These are phyloP conservation scores for Podaxis sp. DNA, from an alignment of 768 basidiomycete genomes.

Conservation along the genomic window DNA sequence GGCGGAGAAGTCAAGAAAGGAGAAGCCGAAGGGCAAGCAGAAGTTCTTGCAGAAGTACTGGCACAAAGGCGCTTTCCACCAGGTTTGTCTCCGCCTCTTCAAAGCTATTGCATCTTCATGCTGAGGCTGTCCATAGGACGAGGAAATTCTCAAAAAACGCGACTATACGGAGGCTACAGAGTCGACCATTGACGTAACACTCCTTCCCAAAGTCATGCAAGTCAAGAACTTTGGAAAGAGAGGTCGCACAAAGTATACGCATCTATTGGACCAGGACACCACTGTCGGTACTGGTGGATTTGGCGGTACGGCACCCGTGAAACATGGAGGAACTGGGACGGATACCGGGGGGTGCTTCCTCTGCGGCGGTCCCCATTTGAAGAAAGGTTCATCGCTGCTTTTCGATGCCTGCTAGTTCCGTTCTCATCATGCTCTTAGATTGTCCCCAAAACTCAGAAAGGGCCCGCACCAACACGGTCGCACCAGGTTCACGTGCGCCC, in stretches of 20 bases:
- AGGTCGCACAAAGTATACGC: slow-evolving; percentile 93
- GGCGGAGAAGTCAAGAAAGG: slow-evolving; percentile 76
- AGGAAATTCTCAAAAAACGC: slow-evolving; percentile 75
- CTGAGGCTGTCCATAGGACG: slow-evolving; percentile 46
- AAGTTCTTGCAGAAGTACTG: slow-evolving; percentile 98
- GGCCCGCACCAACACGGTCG: slow-evolving; percentile 21
- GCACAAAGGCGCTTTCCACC: slow-evolving; percentile 99
- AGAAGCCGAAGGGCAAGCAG: slow-evolving; percentile 88
- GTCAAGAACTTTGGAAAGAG: slow-evolving; percentile 93
- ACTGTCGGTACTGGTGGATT: slow-evolving; percentile 60
- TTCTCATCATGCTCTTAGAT: slow-evolving; percentile 16
- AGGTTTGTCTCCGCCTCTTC: slow-evolving; percentile 41
- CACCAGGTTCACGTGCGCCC: slow-evolving; percentile 8
- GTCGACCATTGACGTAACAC: slow-evolving; percentile 81
- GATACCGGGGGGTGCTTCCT: slow-evolving; percentile 79
- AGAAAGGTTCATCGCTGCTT: slow-evolving; percentile 57
- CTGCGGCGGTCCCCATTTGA: slow-evolving; percentile 92
- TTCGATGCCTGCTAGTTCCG: neutral
- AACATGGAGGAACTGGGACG: slow-evolving; percentile 48
- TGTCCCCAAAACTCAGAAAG: slow-evolving; percentile 27
- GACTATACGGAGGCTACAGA: slow-evolving; percentile 90
- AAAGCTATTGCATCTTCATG: neutral
- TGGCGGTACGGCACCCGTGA: slow-evolving; percentile 52
- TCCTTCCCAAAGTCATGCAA: slow-evolving; percentile 95
- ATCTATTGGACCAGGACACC: slow-evolving; percentile 93